Base-by-base conservation (phyloP, 163 green algal species). In the Scenedesmus sp. region DNA sequence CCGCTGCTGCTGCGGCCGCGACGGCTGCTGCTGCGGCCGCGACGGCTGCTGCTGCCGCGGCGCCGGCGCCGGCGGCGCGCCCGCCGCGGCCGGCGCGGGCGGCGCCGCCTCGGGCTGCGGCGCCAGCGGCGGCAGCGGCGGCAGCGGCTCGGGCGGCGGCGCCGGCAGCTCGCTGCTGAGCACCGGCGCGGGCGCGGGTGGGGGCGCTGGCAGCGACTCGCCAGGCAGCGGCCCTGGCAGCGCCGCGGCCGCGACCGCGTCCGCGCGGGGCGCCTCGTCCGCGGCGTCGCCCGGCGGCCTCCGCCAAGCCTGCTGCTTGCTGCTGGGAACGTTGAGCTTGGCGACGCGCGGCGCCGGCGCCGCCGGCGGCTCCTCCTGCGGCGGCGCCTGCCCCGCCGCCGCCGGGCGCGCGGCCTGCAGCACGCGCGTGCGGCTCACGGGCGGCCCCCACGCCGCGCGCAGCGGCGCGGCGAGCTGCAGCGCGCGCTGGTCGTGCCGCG, bases 381-480 rank as follows among this genome's bases (percentile, higher is more conserved):
- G 63, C 63, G 57, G 42, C 36, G 4, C 10, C 31, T 60, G 63
- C 7, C 29, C 63, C 7, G 39, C 63, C 42, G 57, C 57, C 42
- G 57, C 57, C n/a, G 57, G 17, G 4, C 29, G 15, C 6, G 29
- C 11, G 57, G 70, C 54, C 36, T 69, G 56, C 33, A 60, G 29
- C 24, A 66, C 45, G n/a, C 18, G 28, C 29, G 28, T 70, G 20
- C 57, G 20, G 6, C 4, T 42, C 15, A 70, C 57, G n/a, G 56
- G 70, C 51, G 42, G 56, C 9, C 62, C 48, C 50, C 62, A 63
- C n/a, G n/a, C n/a, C 36, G 44, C 51, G 60, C 60, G 60, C 44
- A 53, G 63, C 60, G 42, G 44, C 2, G 44, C 20, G 29, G 50
- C 39, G 6, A 58, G 24, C 11, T 81, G 51, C 53, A 64, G 60